These are phyloP conservation scores for Pochonia chlamydosporia DNA, from an alignment of 2,329 filamentous ascomycete species.

Conservation along the genomic window DNA sequence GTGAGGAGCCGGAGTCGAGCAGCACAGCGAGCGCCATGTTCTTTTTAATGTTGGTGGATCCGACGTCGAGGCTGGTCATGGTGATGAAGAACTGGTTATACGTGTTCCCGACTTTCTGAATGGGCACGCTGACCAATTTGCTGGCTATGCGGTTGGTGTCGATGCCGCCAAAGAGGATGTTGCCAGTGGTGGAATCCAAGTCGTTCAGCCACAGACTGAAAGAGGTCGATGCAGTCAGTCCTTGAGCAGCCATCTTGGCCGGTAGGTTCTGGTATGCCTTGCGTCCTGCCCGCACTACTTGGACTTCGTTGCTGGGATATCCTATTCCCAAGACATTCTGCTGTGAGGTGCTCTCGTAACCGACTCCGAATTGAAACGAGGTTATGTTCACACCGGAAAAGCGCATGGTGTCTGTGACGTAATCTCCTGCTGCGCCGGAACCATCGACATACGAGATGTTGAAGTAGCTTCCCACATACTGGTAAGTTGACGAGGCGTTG, in stretches of 20 bases:
- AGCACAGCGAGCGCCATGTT: conserved; percentile 55
- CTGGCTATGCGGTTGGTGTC: conserved; percentile 61
- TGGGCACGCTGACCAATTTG: conserved; percentile 58
- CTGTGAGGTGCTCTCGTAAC: conserved; percentile 52
- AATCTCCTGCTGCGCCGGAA: conserved; percentile 70
- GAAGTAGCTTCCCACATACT: conserved; percentile 68
- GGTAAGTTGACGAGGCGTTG: conserved; percentile 69
- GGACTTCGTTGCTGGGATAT: conserved; percentile 73
- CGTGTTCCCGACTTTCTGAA: conserved; percentile 47
- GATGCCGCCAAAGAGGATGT: conserved; percentile 69
- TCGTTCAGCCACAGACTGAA: conserved; percentile 76
- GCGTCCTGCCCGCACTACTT: conserved; percentile 51
- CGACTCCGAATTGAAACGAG: conserved; percentile 66
- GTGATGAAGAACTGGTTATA: conserved; percentile 64
- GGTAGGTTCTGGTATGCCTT: conserved; percentile 64
- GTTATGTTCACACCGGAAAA: conserved; percentile 49
- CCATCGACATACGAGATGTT: conserved; percentile 87
- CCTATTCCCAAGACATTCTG: conserved; percentile 84
- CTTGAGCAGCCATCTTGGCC: conserved; percentile 54
- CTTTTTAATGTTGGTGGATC: conserved; percentile 33
- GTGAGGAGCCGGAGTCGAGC: conserved; percentile 64
- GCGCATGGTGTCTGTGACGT: conserved; percentile 66
- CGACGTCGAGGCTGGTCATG: conserved; percentile 52
- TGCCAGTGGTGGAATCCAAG: conserved; percentile 57
- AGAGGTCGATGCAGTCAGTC: conserved; percentile 58